Percentiles rank a stretch among this genome's conserved stretches.
These are phyloP conservation scores for Caulochytrium protostelioides DNA, from an alignment of 371 early-diverging fungal species.

Conservation along the genomic window DNA sequence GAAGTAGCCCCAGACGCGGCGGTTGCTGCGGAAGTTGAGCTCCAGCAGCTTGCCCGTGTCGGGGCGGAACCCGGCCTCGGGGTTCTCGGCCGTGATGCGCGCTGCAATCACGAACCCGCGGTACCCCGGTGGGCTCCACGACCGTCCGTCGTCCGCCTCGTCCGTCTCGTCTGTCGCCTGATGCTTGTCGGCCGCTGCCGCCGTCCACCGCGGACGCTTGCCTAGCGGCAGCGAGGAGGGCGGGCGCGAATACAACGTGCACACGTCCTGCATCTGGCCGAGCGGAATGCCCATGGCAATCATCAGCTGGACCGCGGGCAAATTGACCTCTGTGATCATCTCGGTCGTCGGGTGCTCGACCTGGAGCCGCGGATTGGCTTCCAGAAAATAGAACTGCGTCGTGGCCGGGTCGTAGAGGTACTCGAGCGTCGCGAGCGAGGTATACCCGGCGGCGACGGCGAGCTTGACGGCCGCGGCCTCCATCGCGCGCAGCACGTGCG, in stretches of 20 bases:
- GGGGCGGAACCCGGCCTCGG: constrained; percentile 96
- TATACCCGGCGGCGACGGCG: constrained; percentile 79
- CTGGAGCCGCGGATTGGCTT: constrained; percentile 94
- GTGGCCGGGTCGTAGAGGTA: constrained; percentile 76
- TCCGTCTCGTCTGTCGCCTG: too few species aligned
- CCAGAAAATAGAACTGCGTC: constrained; percentile 84
- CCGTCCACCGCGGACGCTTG: too few species aligned
- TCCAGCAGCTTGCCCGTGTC: constrained; percentile 84
- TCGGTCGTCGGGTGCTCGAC: constrained; percentile 99
- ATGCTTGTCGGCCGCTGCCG: too few species aligned
- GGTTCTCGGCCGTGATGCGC: constrained; percentile 98
- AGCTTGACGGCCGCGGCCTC: constrained; percentile 87
- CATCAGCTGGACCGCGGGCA: constrained; percentile 92
- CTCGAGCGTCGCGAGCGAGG: constrained; percentile 62
- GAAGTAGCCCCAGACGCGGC: constrained; percentile 97
- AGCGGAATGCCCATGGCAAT: constrained; percentile 96
- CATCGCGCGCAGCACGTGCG: constrained; percentile 66
- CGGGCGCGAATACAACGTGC: constrained; percentile 72
- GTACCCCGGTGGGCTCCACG: too few species aligned
- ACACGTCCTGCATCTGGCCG: constrained; percentile 79
- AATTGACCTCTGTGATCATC: constrained; percentile 88
- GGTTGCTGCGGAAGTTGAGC: constrained; percentile 80
- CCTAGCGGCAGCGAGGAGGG: constrained; percentile 50
- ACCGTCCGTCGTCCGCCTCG: too few species aligned
- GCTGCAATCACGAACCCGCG: constrained; percentile 95